Evolutionary conservation across 352 stramenopile genomes (phyloP).

Genomic region (Pythium chondricola): DNA sequence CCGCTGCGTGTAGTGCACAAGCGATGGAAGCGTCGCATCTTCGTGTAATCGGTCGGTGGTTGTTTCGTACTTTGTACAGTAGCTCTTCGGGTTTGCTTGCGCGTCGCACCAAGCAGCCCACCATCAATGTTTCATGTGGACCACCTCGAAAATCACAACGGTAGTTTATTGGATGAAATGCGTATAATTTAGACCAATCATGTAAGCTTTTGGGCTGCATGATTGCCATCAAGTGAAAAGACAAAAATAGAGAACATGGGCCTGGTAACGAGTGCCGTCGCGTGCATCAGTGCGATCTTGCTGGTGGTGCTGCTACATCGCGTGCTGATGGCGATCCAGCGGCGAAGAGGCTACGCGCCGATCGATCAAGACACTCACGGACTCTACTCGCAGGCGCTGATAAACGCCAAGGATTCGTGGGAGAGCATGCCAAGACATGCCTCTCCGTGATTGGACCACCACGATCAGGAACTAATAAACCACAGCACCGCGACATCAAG

Average conservation of each 20-base stretch:
- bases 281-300: slow-evolving; percentile 36
- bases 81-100: not conserved
- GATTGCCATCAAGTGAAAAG: too few species aligned
- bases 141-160: not conserved
- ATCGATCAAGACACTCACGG: slow-evolving; percentile 60
- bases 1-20: not conserved
- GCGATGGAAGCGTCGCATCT: slow-evolving; percentile 15
- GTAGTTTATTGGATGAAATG: not conserved
- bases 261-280: slow-evolving; percentile 33
- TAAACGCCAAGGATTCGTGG: slow-evolving; percentile 62
- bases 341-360: slow-evolving; percentile 48
- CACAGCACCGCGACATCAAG: too few species aligned
- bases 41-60: not conserved
- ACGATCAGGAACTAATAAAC: not conserved
- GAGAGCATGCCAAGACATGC: slow-evolving; percentile 30
- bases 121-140: too few species aligned
- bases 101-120: too few species aligned
- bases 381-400: slow-evolving; percentile 59
- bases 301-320: slow-evolving; percentile 38
- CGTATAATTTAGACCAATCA: not conserved
- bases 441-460: slow-evolving; percentile 2
- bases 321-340: slow-evolving; percentile 32
- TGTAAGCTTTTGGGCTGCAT: too few species aligned
- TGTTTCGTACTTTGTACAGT: not conserved
- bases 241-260: slow-evolving; percentile 1